phyloP scores from a whole-genome alignment of 73 alveolate genomes.

The Uronychia binucleata region DNA sequence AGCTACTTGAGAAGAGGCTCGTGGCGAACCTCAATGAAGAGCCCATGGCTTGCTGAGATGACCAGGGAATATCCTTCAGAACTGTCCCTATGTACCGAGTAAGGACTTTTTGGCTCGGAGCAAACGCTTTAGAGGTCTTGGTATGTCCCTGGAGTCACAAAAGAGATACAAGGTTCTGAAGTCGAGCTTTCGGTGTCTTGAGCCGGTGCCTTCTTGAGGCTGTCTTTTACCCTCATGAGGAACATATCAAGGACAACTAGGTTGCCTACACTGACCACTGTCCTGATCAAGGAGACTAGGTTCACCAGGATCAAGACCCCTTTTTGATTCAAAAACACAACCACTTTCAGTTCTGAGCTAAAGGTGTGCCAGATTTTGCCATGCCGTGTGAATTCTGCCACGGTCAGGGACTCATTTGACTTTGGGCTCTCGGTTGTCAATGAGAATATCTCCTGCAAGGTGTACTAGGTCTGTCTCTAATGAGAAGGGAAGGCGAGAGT shows the following conservation, averaged over 20 bases:
- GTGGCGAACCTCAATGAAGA: neutral
- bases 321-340: neutral
- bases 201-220: no score
- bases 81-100: neutral
- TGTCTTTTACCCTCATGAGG: no score
- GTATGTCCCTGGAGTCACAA: no score
- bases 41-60: neutral
- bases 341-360: neutral
- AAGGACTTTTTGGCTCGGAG: neutral
- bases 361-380: neutral
- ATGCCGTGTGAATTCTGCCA: neutral
- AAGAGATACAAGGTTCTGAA: no score
- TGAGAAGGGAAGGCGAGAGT: neutral
- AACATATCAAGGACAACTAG: neutral
- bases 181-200: no score
- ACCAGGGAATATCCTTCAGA: neutral
- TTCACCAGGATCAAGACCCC: neutral
- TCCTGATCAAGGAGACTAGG: neutral
- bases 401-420: neutral
- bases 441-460: neutral
- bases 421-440: neutral
- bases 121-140: no score
- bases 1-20: neutral
- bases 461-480: neutral
- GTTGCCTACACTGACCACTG: neutral